Base-by-base conservation (phyloP, 2,329 filamentous ascomycete genomes). In the Aspergillus latus region DNA sequence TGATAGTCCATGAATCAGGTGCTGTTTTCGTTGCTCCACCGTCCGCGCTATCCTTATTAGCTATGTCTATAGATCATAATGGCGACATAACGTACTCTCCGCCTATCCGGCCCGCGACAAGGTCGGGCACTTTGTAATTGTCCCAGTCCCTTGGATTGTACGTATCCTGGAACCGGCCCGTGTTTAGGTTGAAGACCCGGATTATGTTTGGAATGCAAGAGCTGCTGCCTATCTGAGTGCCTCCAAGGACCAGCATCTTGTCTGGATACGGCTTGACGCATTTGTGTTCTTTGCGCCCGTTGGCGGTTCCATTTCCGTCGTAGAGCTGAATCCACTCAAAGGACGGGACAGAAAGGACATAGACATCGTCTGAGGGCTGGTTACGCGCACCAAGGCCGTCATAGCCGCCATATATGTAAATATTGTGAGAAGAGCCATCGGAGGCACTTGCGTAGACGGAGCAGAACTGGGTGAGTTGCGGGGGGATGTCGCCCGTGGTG, bases 401-500 rank as follows among this genome's bases (percentile, higher is more conserved):
- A 30, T 68, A 70, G 6, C 80, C 80, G 15, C 80, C 80, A 54
- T 81, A 82, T 48, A 82, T 69, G 49, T 78, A 76, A 40, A 82
- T 77, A 52, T 80, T 80, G 50, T 79, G 74, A 0, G 74, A 76
- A 5, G 71, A 74, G 2, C 62, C 62, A 51, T 78, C 75, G 11
- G 67, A 47, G 2, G 75, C 71, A 16, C 66, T 63, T 0, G 74
- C 74, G 13, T 76, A 66, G 1, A 75, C 72, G 2, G 75, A 74
- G 58, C 75, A 78, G 57, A 77, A 76, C 49, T 72, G 62, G 2
- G 72, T 70, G 21, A 70, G 58, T 43, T 70, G 66, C 0, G 72
- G 69, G 4, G 71, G 76, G 43, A 59, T 66, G 39, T 71, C 66
- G n/a, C 70, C 74, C 0, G 70, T 72, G 0, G 75, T 75, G 13